These are phyloP conservation scores for Phytophthora meadii DNA, from an alignment of 352 stramenopile species.

Conservation along the genomic window DNA sequence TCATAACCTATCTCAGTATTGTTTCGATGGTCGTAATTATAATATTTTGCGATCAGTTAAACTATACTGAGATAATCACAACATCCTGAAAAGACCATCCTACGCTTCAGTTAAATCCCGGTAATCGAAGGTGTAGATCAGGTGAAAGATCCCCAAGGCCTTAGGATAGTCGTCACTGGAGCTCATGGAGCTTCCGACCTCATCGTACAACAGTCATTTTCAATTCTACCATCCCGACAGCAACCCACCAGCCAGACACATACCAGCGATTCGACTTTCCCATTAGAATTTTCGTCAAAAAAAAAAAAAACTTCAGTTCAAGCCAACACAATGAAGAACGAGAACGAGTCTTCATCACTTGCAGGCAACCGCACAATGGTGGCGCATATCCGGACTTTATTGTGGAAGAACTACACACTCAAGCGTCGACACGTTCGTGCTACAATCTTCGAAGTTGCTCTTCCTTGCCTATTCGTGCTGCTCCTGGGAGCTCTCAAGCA, in stretches of 20 bases:
- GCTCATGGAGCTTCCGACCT: not conserved
- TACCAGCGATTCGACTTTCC: not conserved
- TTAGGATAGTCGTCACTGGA: not conserved
- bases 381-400: conserved; percentile 43
- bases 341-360: conserved; percentile 3
- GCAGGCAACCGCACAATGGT: conserved; percentile 20
- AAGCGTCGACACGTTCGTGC: conserved; percentile 58
- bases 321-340: conserved; percentile 13
- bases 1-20: conserved; percentile 1
- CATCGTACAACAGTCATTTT: not conserved
- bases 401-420: conserved; percentile 75
- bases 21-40: too few species aligned
- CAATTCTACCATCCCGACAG: not conserved
- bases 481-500: conserved; percentile 61
- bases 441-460: conserved; percentile 52
- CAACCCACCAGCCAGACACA: not conserved
- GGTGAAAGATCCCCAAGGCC: too few species aligned
- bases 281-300: too few species aligned
- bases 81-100: too few species aligned
- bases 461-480: conserved; percentile 66
- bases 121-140: too few species aligned
- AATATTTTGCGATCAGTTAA: too few species aligned
- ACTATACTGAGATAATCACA: too few species aligned
- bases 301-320: too few species aligned
- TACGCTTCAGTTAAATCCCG: too few species aligned